These are phyloP conservation scores for Dictyostelium brefeldianum DNA, from an alignment of 78 protist genomes.

Conservation along the genomic window DNA sequence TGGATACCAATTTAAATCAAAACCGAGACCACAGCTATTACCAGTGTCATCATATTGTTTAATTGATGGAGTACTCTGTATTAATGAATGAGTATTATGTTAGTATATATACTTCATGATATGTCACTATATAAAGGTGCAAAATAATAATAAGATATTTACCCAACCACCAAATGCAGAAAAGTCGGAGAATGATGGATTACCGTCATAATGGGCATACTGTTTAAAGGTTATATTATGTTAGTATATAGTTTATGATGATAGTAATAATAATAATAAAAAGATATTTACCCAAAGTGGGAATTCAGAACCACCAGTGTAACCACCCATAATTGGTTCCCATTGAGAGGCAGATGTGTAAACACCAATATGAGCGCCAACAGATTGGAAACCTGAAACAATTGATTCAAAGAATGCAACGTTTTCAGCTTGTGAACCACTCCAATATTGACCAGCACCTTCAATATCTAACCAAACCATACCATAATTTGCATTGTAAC, in stretches of 20 bases:
- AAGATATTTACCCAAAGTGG: constrained; percentile 32
- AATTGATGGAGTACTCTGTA: constrained; percentile 60
- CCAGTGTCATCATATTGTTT: constrained; percentile 70
- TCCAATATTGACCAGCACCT: constrained; percentile 66
- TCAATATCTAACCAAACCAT: constrained; percentile 84
- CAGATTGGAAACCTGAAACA: not conserved
- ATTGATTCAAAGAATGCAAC: constrained; percentile 28
- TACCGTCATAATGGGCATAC: constrained; percentile 27
- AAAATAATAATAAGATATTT: too few species aligned
- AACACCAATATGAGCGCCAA: constrained; percentile 26
- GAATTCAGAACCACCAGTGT: constrained; percentile 17
- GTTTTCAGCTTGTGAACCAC: not conserved
- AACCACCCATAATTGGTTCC: constrained; percentile 68
- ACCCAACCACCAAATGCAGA: constrained; percentile 81
- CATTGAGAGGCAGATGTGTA: constrained; percentile 49
- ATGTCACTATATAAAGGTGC: constrained; percentile 60
- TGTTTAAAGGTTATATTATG: too few species aligned
- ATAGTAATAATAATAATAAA: not conserved
- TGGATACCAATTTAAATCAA: constrained; percentile 37
- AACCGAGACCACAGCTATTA: constrained; percentile 31
- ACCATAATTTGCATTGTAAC: constrained; percentile 10
- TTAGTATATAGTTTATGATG: not conserved
- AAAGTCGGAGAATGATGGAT: constrained; percentile 76
- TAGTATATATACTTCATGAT: constrained; percentile 22
- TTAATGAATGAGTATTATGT: constrained; percentile 37